phyloP scores from a whole-genome alignment of 2,329 filamentous ascomycete species.

The Aspergillus melleus region DNA sequence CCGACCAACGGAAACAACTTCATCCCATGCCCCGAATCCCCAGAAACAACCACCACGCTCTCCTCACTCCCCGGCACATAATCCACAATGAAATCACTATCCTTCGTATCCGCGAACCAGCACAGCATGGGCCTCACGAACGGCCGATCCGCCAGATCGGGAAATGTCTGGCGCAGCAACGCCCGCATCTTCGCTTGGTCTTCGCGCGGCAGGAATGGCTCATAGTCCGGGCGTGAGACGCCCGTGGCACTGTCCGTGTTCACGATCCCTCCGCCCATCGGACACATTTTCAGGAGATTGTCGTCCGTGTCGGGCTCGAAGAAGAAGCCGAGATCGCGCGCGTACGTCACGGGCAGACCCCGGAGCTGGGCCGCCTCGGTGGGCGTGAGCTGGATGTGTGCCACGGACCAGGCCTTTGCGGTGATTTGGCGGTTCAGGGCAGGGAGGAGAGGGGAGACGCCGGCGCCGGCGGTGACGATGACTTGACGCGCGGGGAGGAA shows the following conservation, averaged over 20 bases:
- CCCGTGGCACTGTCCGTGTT: conserved; percentile 49
- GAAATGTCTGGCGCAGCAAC: conserved; percentile 54
- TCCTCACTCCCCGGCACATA: conserved; percentile 52
- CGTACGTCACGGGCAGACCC: conserved; percentile 62
- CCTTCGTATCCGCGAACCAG: conserved; percentile 63
- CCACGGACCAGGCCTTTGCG: conserved; percentile 61
- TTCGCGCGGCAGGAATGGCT: conserved; percentile 47
- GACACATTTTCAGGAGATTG: conserved; percentile 60
- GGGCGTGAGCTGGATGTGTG: conserved; percentile 58
- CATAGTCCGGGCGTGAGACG: conserved; percentile 45
- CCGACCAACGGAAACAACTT: conserved; percentile 65
- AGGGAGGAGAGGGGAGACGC: conserved; percentile 50
- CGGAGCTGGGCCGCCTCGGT: conserved; percentile 55
- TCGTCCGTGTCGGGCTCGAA: conserved; percentile 64
- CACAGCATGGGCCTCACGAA: conserved; percentile 60
- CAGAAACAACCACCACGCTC: conserved; percentile 53
- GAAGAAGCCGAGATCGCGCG: conserved; percentile 64
- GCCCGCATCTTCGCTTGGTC: conserved; percentile 56
- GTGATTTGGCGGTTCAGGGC: conserved; percentile 52
- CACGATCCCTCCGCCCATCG: conserved; percentile 57
- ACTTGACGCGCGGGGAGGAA: conserved; percentile 42
- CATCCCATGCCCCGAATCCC: conserved; percentile 63
- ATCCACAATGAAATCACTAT: conserved; percentile 63
- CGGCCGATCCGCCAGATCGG: conserved; percentile 54
- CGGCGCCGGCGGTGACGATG: conserved; percentile 56